phyloP scores from a whole-genome alignment of 495 filamentous ascomycete species.

The Penicillium arizonense region DNA sequence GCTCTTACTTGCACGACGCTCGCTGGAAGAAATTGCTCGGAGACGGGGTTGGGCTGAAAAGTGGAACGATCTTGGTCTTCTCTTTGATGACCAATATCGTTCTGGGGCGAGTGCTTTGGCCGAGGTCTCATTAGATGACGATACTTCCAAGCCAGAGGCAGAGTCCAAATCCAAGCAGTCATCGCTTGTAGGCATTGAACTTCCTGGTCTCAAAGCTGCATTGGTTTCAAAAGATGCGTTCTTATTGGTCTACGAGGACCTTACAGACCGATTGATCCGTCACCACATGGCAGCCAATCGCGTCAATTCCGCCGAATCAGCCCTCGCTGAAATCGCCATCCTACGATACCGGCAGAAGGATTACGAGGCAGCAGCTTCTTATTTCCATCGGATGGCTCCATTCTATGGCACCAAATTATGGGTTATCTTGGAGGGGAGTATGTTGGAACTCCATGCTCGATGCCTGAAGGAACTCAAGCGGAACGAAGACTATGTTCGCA shows the following conservation, averaged over 20 bases:
- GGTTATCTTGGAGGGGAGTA: constrained; percentile 73
- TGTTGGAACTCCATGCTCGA: constrained; percentile 81
- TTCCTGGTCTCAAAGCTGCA: constrained; percentile 29
- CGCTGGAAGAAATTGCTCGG: constrained; percentile 71
- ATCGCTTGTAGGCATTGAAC: constrained; percentile 29
- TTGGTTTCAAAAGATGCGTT: constrained; percentile 36
- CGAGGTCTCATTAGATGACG: constrained; percentile 41
- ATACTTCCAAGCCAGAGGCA: constrained; percentile 14
- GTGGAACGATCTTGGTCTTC: constrained; percentile 61
- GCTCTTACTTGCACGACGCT: constrained; percentile 71
- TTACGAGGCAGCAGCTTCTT: constrained; percentile 69
- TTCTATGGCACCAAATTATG: constrained; percentile 81
- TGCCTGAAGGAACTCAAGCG: constrained; percentile 76
- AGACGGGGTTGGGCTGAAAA: constrained; percentile 74
- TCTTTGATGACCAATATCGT: constrained; percentile 50
- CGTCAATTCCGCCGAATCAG: constrained; percentile 68
- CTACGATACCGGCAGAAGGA: constrained; percentile 72
- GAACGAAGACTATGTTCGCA: constrained; percentile 76
- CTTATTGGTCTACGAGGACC: constrained; percentile 65
- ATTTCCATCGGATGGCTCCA: constrained; percentile 77
- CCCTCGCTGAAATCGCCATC: constrained; percentile 82
- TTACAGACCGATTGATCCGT: constrained; percentile 68
- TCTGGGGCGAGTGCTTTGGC: constrained; percentile 51
- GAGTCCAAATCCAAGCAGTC: constrained; percentile 42
- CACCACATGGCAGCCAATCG: constrained; percentile 76